A percentile compares a stretch with the other conserved stretches of the same genome.
Conservation (phyloP, 371 early-diverging fungal species). For the Mortierella sp. region DNA sequence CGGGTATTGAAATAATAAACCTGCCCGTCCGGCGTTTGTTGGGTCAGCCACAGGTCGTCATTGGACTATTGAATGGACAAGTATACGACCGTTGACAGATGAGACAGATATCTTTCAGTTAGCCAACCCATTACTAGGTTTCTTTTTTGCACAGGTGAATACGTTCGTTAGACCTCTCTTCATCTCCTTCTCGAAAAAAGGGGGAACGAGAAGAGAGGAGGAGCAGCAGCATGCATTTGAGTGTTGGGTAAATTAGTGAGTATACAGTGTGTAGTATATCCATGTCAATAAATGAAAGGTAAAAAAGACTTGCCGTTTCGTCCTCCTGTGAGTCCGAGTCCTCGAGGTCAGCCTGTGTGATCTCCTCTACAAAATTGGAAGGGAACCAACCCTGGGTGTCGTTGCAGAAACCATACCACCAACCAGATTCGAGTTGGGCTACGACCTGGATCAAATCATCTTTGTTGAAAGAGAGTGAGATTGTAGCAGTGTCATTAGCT, state of each 20-base stretch:
- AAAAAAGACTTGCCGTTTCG: conserved; percentile 27
- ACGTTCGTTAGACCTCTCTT: background rate
- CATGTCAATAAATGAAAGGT: background rate
- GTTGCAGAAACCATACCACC: conserved; percentile 90
- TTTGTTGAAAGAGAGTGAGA: conserved; percentile 77
- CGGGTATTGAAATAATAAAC: conserved; percentile 60
- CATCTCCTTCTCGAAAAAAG: background rate
- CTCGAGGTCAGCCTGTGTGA: conserved; percentile 59
- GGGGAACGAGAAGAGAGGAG: no score
- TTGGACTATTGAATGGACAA: conserved; percentile 3
- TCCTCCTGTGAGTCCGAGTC: conserved; percentile 19
- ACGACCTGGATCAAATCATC: conserved; percentile 88
- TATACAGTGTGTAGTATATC: background rate
- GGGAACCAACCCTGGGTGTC: conserved; percentile 90
- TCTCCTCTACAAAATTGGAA: conserved; percentile 49
- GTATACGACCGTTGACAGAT: background rate
- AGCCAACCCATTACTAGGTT: background rate
- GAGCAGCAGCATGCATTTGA: background rate
- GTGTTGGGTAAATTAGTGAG: background rate
- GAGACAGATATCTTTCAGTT: background rate
- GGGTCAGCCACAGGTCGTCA: conserved; percentile 52
- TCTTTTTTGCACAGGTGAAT: background rate
- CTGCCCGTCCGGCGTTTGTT: conserved; percentile 57
- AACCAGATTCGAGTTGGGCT: conserved; percentile 86
- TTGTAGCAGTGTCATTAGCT: conserved; percentile 59